Conservation (phyloP, 2,329 filamentous ascomycete genomes). For the Phialocephala sp. region DNA sequence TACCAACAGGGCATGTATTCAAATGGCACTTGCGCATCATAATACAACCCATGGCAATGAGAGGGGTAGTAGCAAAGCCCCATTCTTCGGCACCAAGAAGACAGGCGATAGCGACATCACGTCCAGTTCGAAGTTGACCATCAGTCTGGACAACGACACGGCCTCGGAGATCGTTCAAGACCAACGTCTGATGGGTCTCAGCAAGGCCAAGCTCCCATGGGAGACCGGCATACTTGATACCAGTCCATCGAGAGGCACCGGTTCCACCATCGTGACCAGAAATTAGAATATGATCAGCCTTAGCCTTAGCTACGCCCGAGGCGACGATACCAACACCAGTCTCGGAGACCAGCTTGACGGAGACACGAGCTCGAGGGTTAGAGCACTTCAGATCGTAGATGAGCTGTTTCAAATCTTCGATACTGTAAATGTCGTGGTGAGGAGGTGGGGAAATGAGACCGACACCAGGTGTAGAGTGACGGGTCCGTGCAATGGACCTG, state of each 20-base stretch:
- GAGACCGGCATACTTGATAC: conserved; percentile 97
- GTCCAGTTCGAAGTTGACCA: conserved; percentile 88
- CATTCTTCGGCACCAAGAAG: conserved; percentile 97
- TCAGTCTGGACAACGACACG: conserved; percentile 97
- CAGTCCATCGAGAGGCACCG: conserved; percentile 95
- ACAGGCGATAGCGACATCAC: conserved; percentile 93
- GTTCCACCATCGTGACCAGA: conserved; percentile 97
- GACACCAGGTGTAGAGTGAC: conserved; percentile 95
- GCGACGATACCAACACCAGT: conserved; percentile 97
- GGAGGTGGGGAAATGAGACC: conserved; percentile 95
- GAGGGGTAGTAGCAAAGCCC: conserved; percentile 91
- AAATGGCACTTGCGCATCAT: conserved; percentile 76
- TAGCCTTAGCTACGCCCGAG: conserved; percentile 96
- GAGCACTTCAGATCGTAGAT: conserved; percentile 98
- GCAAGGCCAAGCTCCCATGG: conserved; percentile 97
- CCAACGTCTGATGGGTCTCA: conserved; percentile 95
- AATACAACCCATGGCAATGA: conserved; percentile 97
- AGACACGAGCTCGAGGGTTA: conserved; percentile 88
- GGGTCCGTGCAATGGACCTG: conserved; percentile 88
- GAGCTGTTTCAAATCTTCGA: conserved; percentile 95
- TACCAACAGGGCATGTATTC: conserved; percentile 89
- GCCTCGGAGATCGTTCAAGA: conserved; percentile 93
- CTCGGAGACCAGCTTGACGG: conserved; percentile 97
- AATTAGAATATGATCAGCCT: conserved; percentile 95
- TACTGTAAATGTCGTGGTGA: conserved; percentile 98